Base-by-base conservation (phyloP, 2,329 filamentous ascomycete genomes). In the Penicillium sp. region DNA sequence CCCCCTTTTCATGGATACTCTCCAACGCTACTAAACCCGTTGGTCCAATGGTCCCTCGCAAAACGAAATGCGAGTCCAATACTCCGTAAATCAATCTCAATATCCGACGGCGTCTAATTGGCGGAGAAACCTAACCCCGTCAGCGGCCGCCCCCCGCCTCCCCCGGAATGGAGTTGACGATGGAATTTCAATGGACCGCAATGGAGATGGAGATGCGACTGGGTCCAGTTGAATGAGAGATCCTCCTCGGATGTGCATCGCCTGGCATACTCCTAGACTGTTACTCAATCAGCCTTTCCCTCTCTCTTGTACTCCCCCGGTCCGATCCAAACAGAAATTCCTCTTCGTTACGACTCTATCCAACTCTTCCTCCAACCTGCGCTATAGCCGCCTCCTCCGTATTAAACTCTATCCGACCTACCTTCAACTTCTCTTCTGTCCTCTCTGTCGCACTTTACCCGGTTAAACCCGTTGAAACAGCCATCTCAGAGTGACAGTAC, bases 121-220 rank as follows among this genome's bases (percentile, higher is more conserved):
- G 72, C 68, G 72, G 72, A 74, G 66, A 67, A 74, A 73, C 63
- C 44, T 51, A 54, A 54, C 59, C 40, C 66, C 63, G 66, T 62
- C 55, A 54, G 41, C 43, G 24, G 51, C 36, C 22, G 22, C 60
- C 58, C 57, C 61, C 69, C 70, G 66, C 22, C 58, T 31, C 60
- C 58, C 60, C 60, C 61, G 60, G 61, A 63, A 55, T 54, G 49
- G 60, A 40, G 41, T 14, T 27, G 41, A 19, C 24, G 41, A 22
- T 22, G 41, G 19, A 9, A 2, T 31, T 31, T 22, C 19, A 18
- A 14, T 22, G 19, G 41, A 13, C 11, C 22, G 18, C 16, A 14
- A 22, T 44, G 11, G 24, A 27, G 24, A 6, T 18, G 24, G 14
- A 19, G 18, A 7, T 6, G 14, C 39, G 39, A n/a, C 18, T n/a